Evolutionary conservation across 345 rosid species (phyloP), one percentile per base, ranked within the genome.

Genomic region (Adansonia digitata): DNA sequence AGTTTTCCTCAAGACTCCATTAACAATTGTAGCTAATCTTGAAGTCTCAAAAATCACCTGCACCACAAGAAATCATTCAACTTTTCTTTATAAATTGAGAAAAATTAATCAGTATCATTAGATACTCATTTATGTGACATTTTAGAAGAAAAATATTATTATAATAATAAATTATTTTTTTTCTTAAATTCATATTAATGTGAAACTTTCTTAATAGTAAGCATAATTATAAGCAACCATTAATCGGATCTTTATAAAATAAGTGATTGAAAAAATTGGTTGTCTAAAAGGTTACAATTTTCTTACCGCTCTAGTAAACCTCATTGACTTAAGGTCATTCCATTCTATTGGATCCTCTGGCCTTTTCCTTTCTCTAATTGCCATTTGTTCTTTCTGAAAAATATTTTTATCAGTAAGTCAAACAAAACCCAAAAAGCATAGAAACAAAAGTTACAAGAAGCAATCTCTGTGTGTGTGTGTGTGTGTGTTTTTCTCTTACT

Each of bases 261-360:
- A 31, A 43, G 39, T 60, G 20, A 60, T 14, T 31, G 7, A 8
- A 15, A 31, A 14, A 13, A 10, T 13, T 40, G 9, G 10, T 52
- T 35, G 40, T 57, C 3, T 40, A 52, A 29, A 43, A 73, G 61
- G 7, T 5, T 20, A 27, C 18, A 49, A 51, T 17, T 13, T 42
- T 65, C 95, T 86, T 78, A 91, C 98, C 5, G 98, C 98, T 14
- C 98, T 88, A 40, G 97, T 94, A 65, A 92, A 91, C 61, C 78
- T 79, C 98, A 94, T 91, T 12, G 94, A 84, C 71, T 89, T 94
- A n/a, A 89, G 76, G 81, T 94, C 98, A 20, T 77, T 77, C 43
- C 87, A 84, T 75, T 78, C 77, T 26, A 94, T 85, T 5, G 97
- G 97, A 69, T 87, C 94, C 46, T 84, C 92, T 5, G 87, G 85